These are phyloP conservation scores for Pueraria montana DNA, from an alignment of 306 rosid genomes.

Conservation along the genomic window DNA sequence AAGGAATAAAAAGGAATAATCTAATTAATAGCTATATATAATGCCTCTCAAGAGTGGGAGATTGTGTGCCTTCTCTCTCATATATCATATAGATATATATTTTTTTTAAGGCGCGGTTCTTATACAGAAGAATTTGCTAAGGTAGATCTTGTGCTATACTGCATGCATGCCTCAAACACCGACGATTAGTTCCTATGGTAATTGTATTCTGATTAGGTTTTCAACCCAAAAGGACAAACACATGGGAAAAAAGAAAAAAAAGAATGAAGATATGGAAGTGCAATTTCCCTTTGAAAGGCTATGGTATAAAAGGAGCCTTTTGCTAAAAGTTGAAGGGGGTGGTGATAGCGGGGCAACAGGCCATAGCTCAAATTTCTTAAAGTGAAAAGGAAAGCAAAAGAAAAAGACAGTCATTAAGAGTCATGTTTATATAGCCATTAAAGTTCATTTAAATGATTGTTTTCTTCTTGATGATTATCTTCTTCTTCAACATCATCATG, in stretches of 20 bases:
- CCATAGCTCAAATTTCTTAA: constrained; percentile 34
- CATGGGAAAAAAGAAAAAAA: constrained; percentile 37
- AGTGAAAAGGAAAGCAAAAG: constrained; percentile 49
- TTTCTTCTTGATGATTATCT: constrained; percentile 32
- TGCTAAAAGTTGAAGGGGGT: constrained; percentile 43
- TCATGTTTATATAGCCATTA: constrained; percentile 31
- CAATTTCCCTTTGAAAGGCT: constrained; percentile 2
- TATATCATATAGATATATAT: neutral
- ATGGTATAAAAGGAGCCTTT: constrained; percentile 43
- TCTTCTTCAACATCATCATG: constrained; percentile 25
- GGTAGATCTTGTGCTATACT: neutral
- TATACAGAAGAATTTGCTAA: constrained; percentile 12
- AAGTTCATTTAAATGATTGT: constrained; percentile 39
- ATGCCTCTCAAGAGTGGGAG: neutral
- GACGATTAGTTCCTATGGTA: constrained; percentile 2
- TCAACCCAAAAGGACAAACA: constrained; percentile 14
- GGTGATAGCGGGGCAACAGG: constrained; percentile 31
- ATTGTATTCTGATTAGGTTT: constrained; percentile 16
- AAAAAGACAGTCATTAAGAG: constrained; percentile 37
- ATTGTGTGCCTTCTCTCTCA: neutral
- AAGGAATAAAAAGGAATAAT: neutral
- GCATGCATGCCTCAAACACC: constrained; percentile 18
- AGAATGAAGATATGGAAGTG: constrained; percentile 10
- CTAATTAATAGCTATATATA: neutral
- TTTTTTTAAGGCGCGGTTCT: neutral